These are phyloP conservation scores for Chenopodium album DNA, from an alignment of 148 eudicot species.

Conservation along the genomic window DNA sequence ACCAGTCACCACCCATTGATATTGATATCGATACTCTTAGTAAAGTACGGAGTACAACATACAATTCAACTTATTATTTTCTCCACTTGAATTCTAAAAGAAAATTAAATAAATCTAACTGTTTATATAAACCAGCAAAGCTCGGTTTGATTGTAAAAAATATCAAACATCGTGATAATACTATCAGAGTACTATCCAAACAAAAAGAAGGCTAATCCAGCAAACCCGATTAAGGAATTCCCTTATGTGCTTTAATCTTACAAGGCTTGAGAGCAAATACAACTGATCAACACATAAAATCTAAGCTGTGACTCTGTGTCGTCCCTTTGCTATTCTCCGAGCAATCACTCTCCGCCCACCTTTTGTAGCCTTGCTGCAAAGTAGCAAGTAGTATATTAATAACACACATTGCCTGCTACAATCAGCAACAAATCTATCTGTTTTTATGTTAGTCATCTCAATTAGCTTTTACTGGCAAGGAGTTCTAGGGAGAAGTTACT, in stretches of 20 bases:
- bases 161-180: background rate
- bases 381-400: background rate
- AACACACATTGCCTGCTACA: background rate
- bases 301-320: conserved; percentile 82
- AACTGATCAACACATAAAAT: background rate
- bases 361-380: conserved; percentile 83
- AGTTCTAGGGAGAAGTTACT: background rate
- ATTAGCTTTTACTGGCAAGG: background rate
- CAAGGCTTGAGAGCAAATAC: background rate
- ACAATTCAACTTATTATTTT: background rate
- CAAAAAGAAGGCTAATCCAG: conserved; percentile 8
- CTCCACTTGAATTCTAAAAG: background rate
- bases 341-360: conserved; percentile 95
- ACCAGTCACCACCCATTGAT: too few relatives aligned
- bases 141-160: background rate
- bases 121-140: background rate
- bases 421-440: background rate
- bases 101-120: conserved; percentile 1
- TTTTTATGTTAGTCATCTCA: background rate
- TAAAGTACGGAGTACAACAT: too few relatives aligned
- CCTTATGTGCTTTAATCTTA: background rate
- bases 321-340: conserved; percentile 88
- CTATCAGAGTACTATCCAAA: conserved; percentile 8
- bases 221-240: background rate
- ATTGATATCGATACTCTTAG: too few relatives aligned